These are phyloP conservation scores for Elaeagnus macrophylla DNA, from an alignment of 306 rosid species.

Conservation along the genomic window DNA sequence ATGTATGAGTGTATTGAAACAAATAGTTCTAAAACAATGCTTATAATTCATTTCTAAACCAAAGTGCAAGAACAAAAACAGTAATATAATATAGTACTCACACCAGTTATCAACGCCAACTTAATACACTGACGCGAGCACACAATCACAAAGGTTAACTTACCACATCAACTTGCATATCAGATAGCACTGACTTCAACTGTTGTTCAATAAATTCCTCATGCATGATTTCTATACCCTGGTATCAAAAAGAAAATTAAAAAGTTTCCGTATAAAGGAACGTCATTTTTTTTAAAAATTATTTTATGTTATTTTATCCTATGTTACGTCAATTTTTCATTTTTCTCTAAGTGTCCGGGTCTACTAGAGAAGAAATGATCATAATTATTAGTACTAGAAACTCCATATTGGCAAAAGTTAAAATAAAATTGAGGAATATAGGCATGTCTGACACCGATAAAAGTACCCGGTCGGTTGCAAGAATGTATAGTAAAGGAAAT, in stretches of 20 bases:
- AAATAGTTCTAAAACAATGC: too few relatives aligned
- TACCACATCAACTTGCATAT: conserved; percentile 93
- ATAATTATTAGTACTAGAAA: too few relatives aligned
- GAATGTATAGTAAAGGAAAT: background rate
- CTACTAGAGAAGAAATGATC: too few relatives aligned
- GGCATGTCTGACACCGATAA: too few relatives aligned
- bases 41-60: too few relatives aligned
- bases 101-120: background rate
- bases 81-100: too few relatives aligned
- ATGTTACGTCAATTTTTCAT: background rate
- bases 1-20: too few relatives aligned
- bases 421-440: too few relatives aligned
- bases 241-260: conserved; percentile 14
- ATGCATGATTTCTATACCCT: conserved; percentile 56
- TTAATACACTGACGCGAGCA: background rate
- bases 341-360: too few relatives aligned
- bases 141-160: conserved; percentile 17
- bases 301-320: background rate
- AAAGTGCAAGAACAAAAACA: too few relatives aligned
- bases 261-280: background rate
- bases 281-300: background rate
- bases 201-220: conserved; percentile 69
- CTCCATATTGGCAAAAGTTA: too few relatives aligned
- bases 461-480: too few relatives aligned
- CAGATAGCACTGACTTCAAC: conserved; percentile 73